Evolutionary conservation across 257 asterid genomes (phyloP).

Genomic region (Ballota nigra): DNA sequence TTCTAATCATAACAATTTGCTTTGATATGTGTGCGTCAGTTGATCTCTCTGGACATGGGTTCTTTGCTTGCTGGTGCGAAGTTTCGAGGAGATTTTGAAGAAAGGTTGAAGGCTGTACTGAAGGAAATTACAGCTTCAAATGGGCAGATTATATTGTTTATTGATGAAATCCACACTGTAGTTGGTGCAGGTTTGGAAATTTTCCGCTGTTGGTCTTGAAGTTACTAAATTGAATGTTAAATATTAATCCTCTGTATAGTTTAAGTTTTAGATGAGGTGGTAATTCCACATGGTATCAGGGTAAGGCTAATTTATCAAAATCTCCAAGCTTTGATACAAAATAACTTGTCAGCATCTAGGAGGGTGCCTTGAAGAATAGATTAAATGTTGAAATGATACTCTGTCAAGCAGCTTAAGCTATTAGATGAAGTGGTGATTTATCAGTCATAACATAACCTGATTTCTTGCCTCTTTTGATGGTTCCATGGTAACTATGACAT

Average conservation of each 20-base stretch:
- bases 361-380: background rate
- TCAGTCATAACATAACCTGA: background rate
- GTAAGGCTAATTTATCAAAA: background rate
- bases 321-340: background rate
- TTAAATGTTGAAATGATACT: background rate
- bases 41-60: slow-evolving; percentile 94
- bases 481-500: background rate
- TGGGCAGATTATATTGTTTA: slow-evolving; percentile 85
- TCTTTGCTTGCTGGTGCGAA: slow-evolving; percentile 92
- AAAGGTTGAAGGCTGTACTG: slow-evolving; percentile 85
- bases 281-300: background rate
- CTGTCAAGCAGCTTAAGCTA: background rate
- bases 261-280: background rate
- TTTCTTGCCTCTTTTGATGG: slow-evolving; percentile 9
- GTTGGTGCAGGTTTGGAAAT: slow-evolving; percentile 84
- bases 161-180: slow-evolving; percentile 92
- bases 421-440: background rate
- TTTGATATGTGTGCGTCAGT: slow-evolving; percentile 34
- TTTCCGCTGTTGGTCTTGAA: background rate
- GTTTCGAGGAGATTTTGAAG: slow-evolving; percentile 93
- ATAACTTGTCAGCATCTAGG: background rate
- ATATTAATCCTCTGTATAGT: background rate
- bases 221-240: background rate
- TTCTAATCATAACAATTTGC: slow-evolving; percentile 17
- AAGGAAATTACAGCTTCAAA: slow-evolving; percentile 85